phyloP scores from a whole-genome alignment of 2,329 filamentous ascomycete species.

The Beauveria australis region DNA sequence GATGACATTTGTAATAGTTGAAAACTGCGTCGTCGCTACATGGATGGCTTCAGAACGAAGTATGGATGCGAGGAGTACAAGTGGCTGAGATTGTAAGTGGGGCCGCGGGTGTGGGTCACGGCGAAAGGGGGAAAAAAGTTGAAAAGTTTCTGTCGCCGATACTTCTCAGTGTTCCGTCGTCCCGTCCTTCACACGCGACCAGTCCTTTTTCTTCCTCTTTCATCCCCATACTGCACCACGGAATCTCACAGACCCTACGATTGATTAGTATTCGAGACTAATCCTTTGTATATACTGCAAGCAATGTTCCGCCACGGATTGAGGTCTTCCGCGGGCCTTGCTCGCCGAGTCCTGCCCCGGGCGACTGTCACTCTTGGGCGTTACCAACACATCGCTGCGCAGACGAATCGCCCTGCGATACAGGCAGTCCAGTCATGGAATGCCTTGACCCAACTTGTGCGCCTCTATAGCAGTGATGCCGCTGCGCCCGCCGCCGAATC shows the following conservation, averaged over 20 bases:
- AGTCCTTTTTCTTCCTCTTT: neutral
- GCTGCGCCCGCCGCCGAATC: constrained; percentile 18
- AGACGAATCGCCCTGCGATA: constrained; percentile 15
- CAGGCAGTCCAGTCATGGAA: constrained; percentile 17
- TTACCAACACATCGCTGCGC: constrained; percentile 1
- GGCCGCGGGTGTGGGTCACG: neutral
- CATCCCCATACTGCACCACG: neutral
- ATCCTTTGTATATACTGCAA: neutral
- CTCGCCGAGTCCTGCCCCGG: constrained; percentile 23
- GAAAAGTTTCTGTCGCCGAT: constrained; percentile 1
- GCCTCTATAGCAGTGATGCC: constrained; percentile 34
- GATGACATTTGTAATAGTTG: no score
- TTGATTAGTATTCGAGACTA: neutral
- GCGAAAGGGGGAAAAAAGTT: constrained; percentile 10
- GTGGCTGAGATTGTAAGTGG: neutral
- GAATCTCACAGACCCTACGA: neutral
- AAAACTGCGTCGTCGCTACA: no score
- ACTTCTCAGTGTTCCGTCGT: neutral
- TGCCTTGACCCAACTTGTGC: constrained; percentile 18
- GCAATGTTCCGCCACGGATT: constrained; percentile 22
- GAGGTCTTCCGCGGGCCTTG: constrained; percentile 30
- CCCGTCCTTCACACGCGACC: neutral
- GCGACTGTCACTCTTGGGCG: constrained; percentile 22
- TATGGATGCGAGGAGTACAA: neutral
- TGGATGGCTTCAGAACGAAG: no score